Conservation (phyloP, 805 yeast genomes). For the Debaryomyces maramus region DNA sequence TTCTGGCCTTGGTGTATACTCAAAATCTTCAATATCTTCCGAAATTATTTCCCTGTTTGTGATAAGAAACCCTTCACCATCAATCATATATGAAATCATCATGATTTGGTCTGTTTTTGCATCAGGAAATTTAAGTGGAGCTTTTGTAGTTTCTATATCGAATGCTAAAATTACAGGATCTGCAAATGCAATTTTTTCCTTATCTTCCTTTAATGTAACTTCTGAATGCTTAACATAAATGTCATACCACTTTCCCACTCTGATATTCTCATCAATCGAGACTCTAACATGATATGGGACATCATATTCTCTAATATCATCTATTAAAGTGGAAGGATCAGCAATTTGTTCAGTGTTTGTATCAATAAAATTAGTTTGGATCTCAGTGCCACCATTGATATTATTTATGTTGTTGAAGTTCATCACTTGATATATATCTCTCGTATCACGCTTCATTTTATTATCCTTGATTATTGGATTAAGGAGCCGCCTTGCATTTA, state of each 20-base stretch:
- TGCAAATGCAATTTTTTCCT: constrained; percentile 86
- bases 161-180: constrained; percentile 96
- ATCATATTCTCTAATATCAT: constrained; percentile 89
- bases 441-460: constrained; percentile 56
- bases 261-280: constrained; percentile 80
- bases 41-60: constrained; percentile 93
- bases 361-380: constrained; percentile 15
- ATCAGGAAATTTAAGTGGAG: constrained; percentile 95
- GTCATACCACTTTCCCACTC: constrained; percentile 96
- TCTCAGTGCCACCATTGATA: constrained; percentile 28
- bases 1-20: constrained; percentile 96
- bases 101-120: constrained; percentile 85
- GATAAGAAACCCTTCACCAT: constrained; percentile 92
- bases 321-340: constrained; percentile 65
- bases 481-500: constrained; percentile 69
- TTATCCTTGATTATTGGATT: constrained; percentile 73
- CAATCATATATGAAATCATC: constrained; percentile 99
- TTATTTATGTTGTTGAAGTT: constrained; percentile 37
- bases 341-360: constrained; percentile 16
- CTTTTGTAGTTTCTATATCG: constrained; percentile 96
- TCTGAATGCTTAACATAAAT: constrained; percentile 65
- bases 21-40: constrained; percentile 94
- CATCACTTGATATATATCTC: constrained; percentile 65
- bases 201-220: constrained; percentile 55
- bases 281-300: constrained; percentile 97